These are phyloP conservation scores for Thermothielavioides terrestris DNA, from an alignment of 495 filamentous ascomycete genomes.

Conservation along the genomic window DNA sequence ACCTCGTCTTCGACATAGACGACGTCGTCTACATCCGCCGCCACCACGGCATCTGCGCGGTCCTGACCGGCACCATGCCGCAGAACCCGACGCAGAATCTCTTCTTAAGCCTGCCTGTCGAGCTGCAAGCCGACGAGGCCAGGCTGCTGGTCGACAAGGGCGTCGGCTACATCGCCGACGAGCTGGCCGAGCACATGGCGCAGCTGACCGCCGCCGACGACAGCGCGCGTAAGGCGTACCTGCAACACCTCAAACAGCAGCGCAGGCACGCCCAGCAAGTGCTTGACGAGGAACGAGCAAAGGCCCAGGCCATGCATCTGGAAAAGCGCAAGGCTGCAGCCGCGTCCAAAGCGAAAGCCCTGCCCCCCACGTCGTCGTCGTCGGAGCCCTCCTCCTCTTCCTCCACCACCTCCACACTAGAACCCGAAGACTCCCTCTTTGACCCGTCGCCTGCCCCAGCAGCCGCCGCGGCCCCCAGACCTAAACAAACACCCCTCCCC, in stretches of 20 bases:
- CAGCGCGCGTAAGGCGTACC: slow-evolving; percentile 41
- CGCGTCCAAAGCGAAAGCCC: slow-evolving; percentile 13
- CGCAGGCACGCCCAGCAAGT: slow-evolving; percentile 33
- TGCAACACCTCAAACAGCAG: slow-evolving; percentile 33
- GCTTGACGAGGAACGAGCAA: slow-evolving; percentile 30
- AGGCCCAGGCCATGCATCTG: slow-evolving; percentile 26
- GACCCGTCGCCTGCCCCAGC: slow-evolving; percentile 11
- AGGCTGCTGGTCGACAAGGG: slow-evolving; percentile 72
- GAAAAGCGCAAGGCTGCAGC: slow-evolving; percentile 19
- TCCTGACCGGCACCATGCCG: slow-evolving; percentile 77
- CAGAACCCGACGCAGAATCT: slow-evolving; percentile 92
- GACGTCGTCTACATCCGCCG: slow-evolving; percentile 72
- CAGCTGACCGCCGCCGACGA: slow-evolving; percentile 51
- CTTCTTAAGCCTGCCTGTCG: slow-evolving; percentile 78
- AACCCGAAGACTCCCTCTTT: slow-evolving; percentile 39
- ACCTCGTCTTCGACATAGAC: slow-evolving; percentile 82
- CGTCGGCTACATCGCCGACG: slow-evolving; percentile 71
- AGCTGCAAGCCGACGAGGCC: slow-evolving; percentile 87
- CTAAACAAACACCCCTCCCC: slow-evolving; percentile 9
- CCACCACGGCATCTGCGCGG: slow-evolving; percentile 77
- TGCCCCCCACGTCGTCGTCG: too few species aligned
- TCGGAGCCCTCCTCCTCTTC: slow-evolving; percentile 13
- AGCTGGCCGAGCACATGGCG: slow-evolving; percentile 54
- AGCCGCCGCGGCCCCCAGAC: background rate
- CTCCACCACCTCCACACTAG: slow-evolving; percentile 8